These are phyloP conservation scores for Colletotrichum endophyticum DNA, from an alignment of 2,329 filamentous ascomycete genomes.

Conservation along the genomic window DNA sequence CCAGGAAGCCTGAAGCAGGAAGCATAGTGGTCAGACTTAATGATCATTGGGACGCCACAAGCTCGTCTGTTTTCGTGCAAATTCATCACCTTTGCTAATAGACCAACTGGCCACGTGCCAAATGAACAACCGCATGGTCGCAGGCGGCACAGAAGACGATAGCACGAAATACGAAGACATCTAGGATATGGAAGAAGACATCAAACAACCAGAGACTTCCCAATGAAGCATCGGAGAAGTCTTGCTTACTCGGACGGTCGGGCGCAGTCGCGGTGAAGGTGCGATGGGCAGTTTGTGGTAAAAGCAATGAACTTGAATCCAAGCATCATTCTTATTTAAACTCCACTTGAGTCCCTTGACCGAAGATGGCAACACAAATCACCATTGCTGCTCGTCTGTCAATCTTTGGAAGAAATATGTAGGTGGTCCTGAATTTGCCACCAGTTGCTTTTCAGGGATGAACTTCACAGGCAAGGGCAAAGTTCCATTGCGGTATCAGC, in stretches of 20 bases:
- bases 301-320: no score
- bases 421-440: no score
- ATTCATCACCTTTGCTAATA: not conserved
- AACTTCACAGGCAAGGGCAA: no score
- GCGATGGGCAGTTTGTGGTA: no score
- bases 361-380: no score
- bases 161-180: not conserved
- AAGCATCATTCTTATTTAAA: no score
- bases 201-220: not conserved
- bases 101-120: not conserved
- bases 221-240: not conserved
- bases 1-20: not conserved
- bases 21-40: not conserved
- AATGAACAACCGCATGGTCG: not conserved
- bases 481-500: no score
- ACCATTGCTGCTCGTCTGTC: no score
- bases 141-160: not conserved
- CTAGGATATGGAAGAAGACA: not conserved
- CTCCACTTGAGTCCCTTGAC: no score
- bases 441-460: no score
- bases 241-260: not conserved
- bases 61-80: not conserved
- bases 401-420: no score
- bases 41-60: not conserved
- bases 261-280: no score